Conservation (phyloP, 163 green algal genomes). For the Scenedesmus sp. region DNA sequence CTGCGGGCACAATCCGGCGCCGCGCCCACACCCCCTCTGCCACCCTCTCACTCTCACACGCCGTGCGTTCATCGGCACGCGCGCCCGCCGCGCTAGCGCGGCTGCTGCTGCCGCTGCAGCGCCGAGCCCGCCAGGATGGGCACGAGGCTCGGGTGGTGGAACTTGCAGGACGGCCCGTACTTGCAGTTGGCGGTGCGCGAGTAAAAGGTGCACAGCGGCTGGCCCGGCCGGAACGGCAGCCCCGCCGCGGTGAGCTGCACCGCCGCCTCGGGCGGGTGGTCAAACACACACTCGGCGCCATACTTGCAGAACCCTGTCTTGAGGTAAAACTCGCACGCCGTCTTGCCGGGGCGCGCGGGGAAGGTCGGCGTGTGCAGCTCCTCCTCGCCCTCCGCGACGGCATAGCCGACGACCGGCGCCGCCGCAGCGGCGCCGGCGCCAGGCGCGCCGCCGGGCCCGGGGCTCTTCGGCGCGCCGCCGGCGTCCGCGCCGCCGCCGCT, state of each 20-base stretch:
- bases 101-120: background rate
- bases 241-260: conserved; percentile 72
- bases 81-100: too few species aligned
- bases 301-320: conserved; percentile 92
- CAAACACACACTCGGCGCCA: conserved; percentile 78
- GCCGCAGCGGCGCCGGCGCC: background rate
- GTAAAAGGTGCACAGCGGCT: conserved; percentile 81
- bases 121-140: conserved; percentile 64
- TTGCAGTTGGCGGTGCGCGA: conserved; percentile 80
- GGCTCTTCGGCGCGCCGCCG: background rate
- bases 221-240: conserved; percentile 74
- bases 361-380: conserved; percentile 47
- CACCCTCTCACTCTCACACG: too few species aligned
- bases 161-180: conserved; percentile 89
- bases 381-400: conserved; percentile 28
- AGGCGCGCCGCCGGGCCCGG: background rate
- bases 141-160: conserved; percentile 81
- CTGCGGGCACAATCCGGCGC: background rate
- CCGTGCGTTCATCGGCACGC: too few species aligned
- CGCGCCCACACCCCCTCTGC: background rate
- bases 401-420: conserved; percentile 52
- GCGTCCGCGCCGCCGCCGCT: too few species aligned
- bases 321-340: conserved; percentile 82
- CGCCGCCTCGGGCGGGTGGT: conserved; percentile 80
- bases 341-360: conserved; percentile 64